Base-by-base conservation (phyloP, 768 basidiomycete genomes). In the Kwoniella dendrophila region DNA sequence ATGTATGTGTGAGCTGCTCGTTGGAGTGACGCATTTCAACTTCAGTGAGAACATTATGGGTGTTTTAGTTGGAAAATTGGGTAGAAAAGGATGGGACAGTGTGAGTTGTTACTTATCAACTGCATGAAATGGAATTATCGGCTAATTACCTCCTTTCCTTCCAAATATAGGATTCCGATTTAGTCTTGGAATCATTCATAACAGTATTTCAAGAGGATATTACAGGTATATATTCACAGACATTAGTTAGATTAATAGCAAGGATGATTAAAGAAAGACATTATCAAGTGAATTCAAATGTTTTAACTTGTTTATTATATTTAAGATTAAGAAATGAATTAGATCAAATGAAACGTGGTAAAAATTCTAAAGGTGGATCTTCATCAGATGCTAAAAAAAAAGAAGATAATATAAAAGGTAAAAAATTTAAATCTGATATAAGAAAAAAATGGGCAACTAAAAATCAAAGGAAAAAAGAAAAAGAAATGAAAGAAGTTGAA, bases 241-340 rank as follows among this genome's bases (percentile, higher is more conserved):
- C 96, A 77, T 82, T 88, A 59, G 90, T 98, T 41, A 89, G 93
- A 45, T 82, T 97, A 38, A 80, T 99, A 65, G 93, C 96, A 69
- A 86, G 93, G 62, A 97, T 97, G 90, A 86, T 96, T 77, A 97
- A 95, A 78, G 95, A 96, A 75, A 87, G 87, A 32, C 86, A 86
- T 66, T 99, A 90, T 81, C 87, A 88, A 66, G 87, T 98, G 41
- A 89, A 94, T 73, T 91, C 95, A 8, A 87, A 90, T 62, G 89
- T 93, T 47, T 83, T 98, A 47, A 85, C 87, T 14, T 90, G 89
- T 76, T 84, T 99, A 3, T 83, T 91, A 54, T 84, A 90, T 71
- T 83, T 99, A 44, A 88, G 94, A 16, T 83, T 99, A 38, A 88
- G 90, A 78, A 89, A 85, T 63, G 94, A 97, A 76, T 84, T 98